phyloP scores from a whole-genome alignment of 139 green algal species.

The Ulvella scutata region DNA sequence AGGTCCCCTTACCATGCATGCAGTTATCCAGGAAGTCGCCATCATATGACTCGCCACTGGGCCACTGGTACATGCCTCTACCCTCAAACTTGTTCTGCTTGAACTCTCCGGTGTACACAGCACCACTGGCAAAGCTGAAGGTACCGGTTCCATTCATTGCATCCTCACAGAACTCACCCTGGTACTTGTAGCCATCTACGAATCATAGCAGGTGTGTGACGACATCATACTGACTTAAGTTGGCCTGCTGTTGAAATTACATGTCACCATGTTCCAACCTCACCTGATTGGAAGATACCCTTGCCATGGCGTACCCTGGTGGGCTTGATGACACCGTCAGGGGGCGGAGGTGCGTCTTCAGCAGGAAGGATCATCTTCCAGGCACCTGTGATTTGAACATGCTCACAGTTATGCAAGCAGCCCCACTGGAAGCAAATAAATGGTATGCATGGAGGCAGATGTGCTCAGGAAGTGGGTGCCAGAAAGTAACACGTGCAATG shows the following conservation, averaged over 20 bases:
- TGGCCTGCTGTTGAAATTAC: too few species aligned
- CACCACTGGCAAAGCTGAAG: not conserved
- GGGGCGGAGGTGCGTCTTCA: not conserved
- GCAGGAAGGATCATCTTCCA: not conserved
- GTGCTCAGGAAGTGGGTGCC: too few species aligned
- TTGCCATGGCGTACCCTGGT: not conserved
- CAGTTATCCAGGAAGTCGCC: not conserved
- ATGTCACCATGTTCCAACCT: too few species aligned
- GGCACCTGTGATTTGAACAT: not conserved
- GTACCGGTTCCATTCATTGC: not conserved
- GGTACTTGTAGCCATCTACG: not conserved
- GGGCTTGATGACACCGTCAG: not conserved
- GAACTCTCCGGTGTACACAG: not conserved
- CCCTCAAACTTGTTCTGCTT: not conserved
- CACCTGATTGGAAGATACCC: not conserved
- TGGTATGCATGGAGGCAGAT: too few species aligned
- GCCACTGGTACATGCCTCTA: not conserved
- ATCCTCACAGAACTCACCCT: not conserved
- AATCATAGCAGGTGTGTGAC: too few species aligned
- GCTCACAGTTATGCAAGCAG: not conserved
- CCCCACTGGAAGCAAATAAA: not conserved
- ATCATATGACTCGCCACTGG: not conserved
- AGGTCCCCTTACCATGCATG: not conserved
- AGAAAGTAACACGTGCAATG: too few species aligned
- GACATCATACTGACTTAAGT: too few species aligned